Evolutionary conservation across 768 basidiomycete species (phyloP).

Genomic region (Termitomyces sp.): DNA sequence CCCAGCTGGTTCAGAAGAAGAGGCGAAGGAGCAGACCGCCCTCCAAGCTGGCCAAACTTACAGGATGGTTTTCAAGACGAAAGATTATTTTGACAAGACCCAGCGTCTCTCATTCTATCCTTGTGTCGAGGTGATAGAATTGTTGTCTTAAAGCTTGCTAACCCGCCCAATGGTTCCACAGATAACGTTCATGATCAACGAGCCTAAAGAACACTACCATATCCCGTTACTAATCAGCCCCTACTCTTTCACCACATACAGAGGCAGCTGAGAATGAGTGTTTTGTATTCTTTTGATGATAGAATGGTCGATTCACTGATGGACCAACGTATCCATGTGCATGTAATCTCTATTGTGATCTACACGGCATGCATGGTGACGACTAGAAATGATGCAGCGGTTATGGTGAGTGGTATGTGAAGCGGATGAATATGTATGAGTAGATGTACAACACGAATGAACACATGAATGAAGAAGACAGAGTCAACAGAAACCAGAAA

Average conservation of each 20-base stretch:
- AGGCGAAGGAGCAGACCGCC: constrained; percentile 32
- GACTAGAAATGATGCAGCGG: constrained; percentile 16
- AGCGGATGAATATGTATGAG: constrained; percentile 25
- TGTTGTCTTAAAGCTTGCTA: not conserved
- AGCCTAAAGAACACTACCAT: constrained; percentile 81
- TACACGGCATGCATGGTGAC: constrained; percentile 20
- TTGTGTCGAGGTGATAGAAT: constrained; percentile 63
- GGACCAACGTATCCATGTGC: constrained; percentile 17
- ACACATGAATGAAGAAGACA: constrained; percentile 20
- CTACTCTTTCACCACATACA: constrained; percentile 87
- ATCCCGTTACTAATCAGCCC: constrained; percentile 91
- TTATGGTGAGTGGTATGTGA: constrained; percentile 22
- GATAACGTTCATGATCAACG: constrained; percentile 74
- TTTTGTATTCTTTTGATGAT: not conserved
- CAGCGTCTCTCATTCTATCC: constrained; percentile 79
- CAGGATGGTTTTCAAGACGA: constrained; percentile 82
- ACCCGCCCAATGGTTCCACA: constrained; percentile 20
- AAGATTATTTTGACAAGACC: constrained; percentile 68
- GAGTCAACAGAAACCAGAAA: constrained; percentile 13
- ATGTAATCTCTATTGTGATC: constrained; percentile 26
- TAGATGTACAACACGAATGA: constrained; percentile 23
- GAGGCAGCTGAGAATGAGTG: constrained; percentile 61
- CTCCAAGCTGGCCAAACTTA: constrained; percentile 59
- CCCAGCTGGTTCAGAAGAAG: constrained; percentile 38
- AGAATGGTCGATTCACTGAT: constrained; percentile 13